Base-by-base conservation (phyloP, 2,329 filamentous ascomycete species). In the Epichloe baconii region DNA sequence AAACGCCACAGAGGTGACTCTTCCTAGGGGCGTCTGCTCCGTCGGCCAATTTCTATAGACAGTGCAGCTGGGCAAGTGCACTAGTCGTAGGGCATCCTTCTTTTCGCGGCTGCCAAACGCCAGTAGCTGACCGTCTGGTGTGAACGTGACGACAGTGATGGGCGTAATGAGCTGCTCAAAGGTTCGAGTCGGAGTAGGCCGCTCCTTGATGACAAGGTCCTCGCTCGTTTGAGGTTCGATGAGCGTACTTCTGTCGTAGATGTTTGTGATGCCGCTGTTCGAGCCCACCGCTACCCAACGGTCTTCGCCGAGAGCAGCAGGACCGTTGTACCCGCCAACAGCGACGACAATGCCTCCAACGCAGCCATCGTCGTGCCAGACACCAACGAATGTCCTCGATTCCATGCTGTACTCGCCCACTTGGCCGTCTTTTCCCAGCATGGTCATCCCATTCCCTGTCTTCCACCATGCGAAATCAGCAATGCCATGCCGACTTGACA, bases 21-120 rank as follows among this genome's bases (percentile, higher is more conserved):
- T 77, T 0, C 93, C 93, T 54, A 98, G 69, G 1, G 90, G 89
- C 52, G 93, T 98, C 65, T 86, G 83, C 56, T 82, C 80, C 50
- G 91, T 98, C 23, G 93, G 93, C 93, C 93, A 98, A 68, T 98
- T 98, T 61, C 84, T 82, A 75, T 93, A 98, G 19, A 97, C 88
- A 1, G 89, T 95, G 66, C 89, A 95, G 58, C 80, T 90, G 0
- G 91, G 90, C 58, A 98, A 71, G 67, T 98, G 93, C 35, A 91
- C 88, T 57, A 98, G 71, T 61, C 86, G 78, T 65, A 98, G 70
- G 0, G 90, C 88, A 68, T 96, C 89, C 64, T 85, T 85, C 76
- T 95, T 95, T 77, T 86, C 86, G 55, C 79, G 79, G 68, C 87
- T 94, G 41, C 82, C 86, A 73, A 97, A 89, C 0, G 83, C 88